phyloP scores from a whole-genome alignment of 805 yeast genomes.

The Starmerella ratchasimensis region DNA sequence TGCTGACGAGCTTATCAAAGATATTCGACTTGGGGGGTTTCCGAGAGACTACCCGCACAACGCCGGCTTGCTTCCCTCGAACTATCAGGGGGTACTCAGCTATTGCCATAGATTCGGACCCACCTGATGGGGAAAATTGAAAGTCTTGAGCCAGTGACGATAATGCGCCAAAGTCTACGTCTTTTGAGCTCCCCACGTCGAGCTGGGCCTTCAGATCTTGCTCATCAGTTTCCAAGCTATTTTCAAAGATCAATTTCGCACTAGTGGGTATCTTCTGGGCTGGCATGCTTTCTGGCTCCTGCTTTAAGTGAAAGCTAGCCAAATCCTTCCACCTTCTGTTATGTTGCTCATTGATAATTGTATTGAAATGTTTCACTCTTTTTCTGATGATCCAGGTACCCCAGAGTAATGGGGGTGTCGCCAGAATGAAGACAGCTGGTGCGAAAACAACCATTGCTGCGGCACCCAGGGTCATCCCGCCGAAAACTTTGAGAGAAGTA shows the following conservation, averaged over 20 bases:
- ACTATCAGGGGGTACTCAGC: constrained; percentile 8
- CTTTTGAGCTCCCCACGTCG: background rate
- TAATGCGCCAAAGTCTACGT: constrained; percentile 4
- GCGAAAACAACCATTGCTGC: constrained; percentile 15
- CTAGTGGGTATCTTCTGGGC: constrained; percentile 8
- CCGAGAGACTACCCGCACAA: constrained; percentile 8
- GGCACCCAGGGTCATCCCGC: constrained; percentile 9
- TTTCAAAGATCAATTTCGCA: constrained; percentile 8
- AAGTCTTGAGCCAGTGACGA: constrained; percentile 10
- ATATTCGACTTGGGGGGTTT: background rate
- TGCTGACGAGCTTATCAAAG: background rate
- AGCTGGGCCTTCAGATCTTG: constrained; percentile 4
- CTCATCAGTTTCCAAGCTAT: constrained; percentile 6
- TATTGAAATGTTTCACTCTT: background rate
- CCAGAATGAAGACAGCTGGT: constrained; percentile 13
- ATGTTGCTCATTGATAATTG: constrained; percentile 8
- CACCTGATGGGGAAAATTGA: constrained; percentile 4
- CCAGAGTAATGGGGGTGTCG: constrained; percentile 11
- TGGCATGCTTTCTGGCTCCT: background rate
- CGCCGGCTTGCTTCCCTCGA: background rate
- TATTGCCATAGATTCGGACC: constrained; percentile 9
- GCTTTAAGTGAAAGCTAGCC: constrained; percentile 13
- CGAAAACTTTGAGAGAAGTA: constrained; percentile 12
- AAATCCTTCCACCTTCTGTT: constrained; percentile 14
- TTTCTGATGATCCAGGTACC: constrained; percentile 8